Evolutionary conservation across 2,329 filamentous ascomycete genomes (phyloP).

Genomic region (Coleophoma cylindrospora): DNA sequence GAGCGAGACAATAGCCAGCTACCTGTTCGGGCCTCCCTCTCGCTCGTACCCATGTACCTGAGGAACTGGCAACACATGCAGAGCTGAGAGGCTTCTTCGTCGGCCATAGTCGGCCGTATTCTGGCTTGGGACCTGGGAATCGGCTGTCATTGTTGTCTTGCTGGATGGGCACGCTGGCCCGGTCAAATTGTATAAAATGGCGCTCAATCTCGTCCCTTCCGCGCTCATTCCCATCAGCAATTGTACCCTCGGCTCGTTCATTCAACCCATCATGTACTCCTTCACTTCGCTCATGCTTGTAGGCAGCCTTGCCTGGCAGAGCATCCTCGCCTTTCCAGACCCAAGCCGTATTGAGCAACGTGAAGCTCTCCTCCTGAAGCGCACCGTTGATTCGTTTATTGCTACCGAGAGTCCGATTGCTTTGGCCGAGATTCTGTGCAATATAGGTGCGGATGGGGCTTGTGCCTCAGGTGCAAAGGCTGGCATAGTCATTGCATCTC

Average conservation of each 20-base stretch:
- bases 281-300: constrained; percentile 45
- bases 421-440: constrained; percentile 47
- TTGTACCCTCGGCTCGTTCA: constrained; percentile 13
- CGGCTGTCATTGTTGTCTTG: no score
- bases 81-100: neutral
- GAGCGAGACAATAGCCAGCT: no score
- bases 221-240: constrained; percentile 14
- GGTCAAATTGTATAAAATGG: constrained; percentile 15
- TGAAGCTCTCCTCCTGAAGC: constrained; percentile 35
- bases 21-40: no score
- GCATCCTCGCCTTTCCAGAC: constrained; percentile 41
- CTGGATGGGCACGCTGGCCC: no score
- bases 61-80: neutral
- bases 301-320: constrained; percentile 45
- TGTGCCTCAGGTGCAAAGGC: constrained; percentile 39
- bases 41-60: neutral
- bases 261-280: constrained; percentile 42
- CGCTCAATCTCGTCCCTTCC: constrained; percentile 14
- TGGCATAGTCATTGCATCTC: constrained; percentile 53
- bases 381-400: constrained; percentile 48
- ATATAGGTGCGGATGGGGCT: constrained; percentile 52
- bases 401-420: constrained; percentile 46
- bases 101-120: neutral
- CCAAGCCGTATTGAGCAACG: constrained; percentile 23
- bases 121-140: neutral